These are phyloP conservation scores for Boletus subcaerulescens DNA, from an alignment of 768 basidiomycete genomes.

Conservation along the genomic window DNA sequence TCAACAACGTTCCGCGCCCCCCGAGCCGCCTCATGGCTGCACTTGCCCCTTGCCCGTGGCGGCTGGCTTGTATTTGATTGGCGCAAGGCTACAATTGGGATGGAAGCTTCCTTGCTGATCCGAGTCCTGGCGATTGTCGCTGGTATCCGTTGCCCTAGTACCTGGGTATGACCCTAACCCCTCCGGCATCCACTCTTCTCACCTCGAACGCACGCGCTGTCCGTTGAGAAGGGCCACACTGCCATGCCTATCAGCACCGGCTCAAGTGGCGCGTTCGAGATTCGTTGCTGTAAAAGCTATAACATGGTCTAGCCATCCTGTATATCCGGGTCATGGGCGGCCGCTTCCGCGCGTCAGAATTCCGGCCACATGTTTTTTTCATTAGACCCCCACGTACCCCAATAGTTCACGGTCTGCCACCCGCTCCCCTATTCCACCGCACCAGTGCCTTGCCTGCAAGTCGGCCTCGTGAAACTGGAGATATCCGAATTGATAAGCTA, in stretches of 20 bases:
- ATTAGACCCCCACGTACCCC: conserved; percentile 1
- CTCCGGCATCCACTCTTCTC: neutral
- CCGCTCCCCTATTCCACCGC: conserved; percentile 12
- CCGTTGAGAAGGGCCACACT: neutral
- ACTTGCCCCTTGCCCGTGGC: neutral
- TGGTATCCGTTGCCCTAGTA: conserved; percentile 16
- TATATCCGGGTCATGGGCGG: conserved; percentile 7
- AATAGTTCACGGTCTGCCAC: conserved; percentile 4
- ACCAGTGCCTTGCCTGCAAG: conserved; percentile 7
- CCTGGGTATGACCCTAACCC: conserved; percentile 21
- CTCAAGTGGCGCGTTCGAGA: conserved; percentile 1
- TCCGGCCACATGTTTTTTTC: neutral
- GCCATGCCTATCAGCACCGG: conserved; percentile 5
- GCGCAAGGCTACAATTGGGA: conserved; percentile 11
- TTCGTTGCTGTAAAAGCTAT: conserved; percentile 2
- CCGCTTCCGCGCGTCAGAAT: conserved; percentile 15
- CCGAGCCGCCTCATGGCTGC: conserved; percentile 1
- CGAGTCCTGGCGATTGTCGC: conserved; percentile 28
- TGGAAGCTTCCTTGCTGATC: conserved; percentile 26
- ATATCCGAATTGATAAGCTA: conserved; percentile 23
- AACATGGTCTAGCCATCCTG: conserved; percentile 16
- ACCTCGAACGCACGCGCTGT: neutral
- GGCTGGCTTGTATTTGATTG: conserved; percentile 17
- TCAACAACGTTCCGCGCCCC: conserved; percentile 9
- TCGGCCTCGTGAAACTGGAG: conserved; percentile 16